These are phyloP conservation scores for Lasiosphaeriaceae sp. DNA, from an alignment of 495 filamentous ascomycete genomes.

Conservation along the genomic window DNA sequence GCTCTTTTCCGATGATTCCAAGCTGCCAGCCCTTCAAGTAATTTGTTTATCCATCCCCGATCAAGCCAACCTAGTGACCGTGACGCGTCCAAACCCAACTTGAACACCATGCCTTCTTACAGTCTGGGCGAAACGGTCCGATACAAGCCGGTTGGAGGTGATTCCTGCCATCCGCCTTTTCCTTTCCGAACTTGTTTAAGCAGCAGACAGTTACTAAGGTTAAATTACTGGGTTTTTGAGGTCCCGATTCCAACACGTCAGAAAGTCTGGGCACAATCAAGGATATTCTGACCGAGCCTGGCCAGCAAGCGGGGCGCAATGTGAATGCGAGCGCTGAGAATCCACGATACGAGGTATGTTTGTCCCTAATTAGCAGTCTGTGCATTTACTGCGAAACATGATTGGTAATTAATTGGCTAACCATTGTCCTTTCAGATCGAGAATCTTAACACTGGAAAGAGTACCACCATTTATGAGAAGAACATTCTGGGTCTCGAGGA, in stretches of 20 bases:
- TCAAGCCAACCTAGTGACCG: too few species aligned
- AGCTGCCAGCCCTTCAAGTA: too few species aligned
- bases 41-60: too few species aligned
- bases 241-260: slow-evolving; percentile 35
- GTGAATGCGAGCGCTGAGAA: slow-evolving; percentile 34
- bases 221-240: slow-evolving; percentile 10
- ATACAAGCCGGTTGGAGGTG: slow-evolving; percentile 41
- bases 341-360: slow-evolving; percentile 40
- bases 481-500: slow-evolving; percentile 33
- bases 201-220: background rate
- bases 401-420: background rate
- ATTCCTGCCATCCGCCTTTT: background rate
- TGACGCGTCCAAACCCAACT: too few species aligned
- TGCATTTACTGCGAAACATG: background rate
- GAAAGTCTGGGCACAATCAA: slow-evolving; percentile 38
- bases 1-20: too few species aligned
- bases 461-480: slow-evolving; percentile 36
- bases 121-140: slow-evolving; percentile 31
- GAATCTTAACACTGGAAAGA: slow-evolving; percentile 41
- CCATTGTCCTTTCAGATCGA: slow-evolving; percentile 26
- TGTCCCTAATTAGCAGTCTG: too few species aligned
- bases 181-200: background rate
- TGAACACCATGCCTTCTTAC: slow-evolving; percentile 14
- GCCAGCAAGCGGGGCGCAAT: slow-evolving; percentile 36
- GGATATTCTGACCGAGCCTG: slow-evolving; percentile 36